Evolutionary conservation across 371 early-diverging fungal species (phyloP), one percentile per base, ranked within the genome.

Genomic region (Apophysomyces elegans): DNA sequence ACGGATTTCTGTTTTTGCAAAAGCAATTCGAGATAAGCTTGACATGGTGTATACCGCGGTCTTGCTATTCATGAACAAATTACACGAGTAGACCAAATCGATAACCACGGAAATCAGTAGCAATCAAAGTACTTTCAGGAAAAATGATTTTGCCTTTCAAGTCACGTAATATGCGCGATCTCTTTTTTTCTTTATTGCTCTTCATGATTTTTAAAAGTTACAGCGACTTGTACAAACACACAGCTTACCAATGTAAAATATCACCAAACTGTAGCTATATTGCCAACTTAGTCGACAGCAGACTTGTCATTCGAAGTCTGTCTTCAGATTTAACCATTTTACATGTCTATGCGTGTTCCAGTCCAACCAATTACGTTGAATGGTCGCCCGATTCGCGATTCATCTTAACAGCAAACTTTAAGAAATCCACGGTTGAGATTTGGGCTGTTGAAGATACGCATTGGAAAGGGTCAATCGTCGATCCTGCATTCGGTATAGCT

Each of bases 331-430:
- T 73, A 8, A 78, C 82, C 37, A 78, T 89, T 5, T 78, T 92
- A 13, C 79, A 90, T 68, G 87, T 91, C 47, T 88, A 81, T 66
- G 75, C 80, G 16, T 80, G 79, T 56, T 37, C 61, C 5, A 80
- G 84, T 64, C 56, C 62, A 37, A 80, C 93, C 62, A 78, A 88
- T 63, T 75, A 81, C 16, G 57, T 93, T 7, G 78, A 67, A 56
- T 95, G 93, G 94, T 86, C 92, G 9, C 76, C 85, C 2, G 84
- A 90, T 75, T 87, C 90, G 14, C 71, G 79, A 38, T 79, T 83
- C 56, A 65, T 95, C 9, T 56, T 90, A 13, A 75, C 83, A 1
- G 86, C 86, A 12, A 86, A 86, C 36, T 88, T 79, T 58, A 78
- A 79, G 36, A 56, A 72, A 43, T 81, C 79, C 2, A 62, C 70